Evolutionary conservation across 75 land plant species (phyloP).

Genomic region (Pinus albicaulis): DNA sequence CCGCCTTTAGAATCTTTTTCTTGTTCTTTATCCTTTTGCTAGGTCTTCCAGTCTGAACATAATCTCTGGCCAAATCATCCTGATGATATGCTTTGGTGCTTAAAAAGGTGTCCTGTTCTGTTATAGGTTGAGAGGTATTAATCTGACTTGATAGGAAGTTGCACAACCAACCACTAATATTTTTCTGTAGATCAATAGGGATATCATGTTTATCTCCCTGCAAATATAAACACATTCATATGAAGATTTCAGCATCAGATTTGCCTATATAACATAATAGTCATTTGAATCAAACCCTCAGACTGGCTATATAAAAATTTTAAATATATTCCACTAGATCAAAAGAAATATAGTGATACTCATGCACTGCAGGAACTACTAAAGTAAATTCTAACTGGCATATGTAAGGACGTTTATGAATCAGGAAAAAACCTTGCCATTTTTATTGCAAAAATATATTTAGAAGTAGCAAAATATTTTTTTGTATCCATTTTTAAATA

Average conservation of each 20-base stretch:
- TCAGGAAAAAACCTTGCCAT: too few relatives aligned
- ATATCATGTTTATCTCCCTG: background rate
- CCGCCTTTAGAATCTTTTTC: background rate
- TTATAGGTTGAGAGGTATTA: background rate
- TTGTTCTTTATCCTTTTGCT: background rate
- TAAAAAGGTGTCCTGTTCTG: background rate
- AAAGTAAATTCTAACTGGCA: too few relatives aligned
- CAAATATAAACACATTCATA: background rate
- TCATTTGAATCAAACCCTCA: too few relatives aligned
- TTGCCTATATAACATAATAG: background rate
- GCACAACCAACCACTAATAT: background rate
- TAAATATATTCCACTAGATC: too few relatives aligned
- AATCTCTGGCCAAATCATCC: slow-evolving; percentile 2
- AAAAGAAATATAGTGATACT: too few relatives aligned
- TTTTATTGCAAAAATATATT: background rate
- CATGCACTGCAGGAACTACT: too few relatives aligned
- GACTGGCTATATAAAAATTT: too few relatives aligned
- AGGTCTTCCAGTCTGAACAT: background rate
- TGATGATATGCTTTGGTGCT: background rate
- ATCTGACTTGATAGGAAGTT: background rate
- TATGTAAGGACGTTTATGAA: too few relatives aligned
- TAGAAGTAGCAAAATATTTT: background rate
- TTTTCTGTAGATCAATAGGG: background rate
- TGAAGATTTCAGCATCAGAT: background rate
- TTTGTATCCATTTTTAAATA: background rate